A percentile compares a stretch with the other conserved stretches of the same genome.
These are phyloP conservation scores for Panaeolus papilionaceus DNA, from an alignment of 768 basidiomycete genomes.

Conservation along the genomic window DNA sequence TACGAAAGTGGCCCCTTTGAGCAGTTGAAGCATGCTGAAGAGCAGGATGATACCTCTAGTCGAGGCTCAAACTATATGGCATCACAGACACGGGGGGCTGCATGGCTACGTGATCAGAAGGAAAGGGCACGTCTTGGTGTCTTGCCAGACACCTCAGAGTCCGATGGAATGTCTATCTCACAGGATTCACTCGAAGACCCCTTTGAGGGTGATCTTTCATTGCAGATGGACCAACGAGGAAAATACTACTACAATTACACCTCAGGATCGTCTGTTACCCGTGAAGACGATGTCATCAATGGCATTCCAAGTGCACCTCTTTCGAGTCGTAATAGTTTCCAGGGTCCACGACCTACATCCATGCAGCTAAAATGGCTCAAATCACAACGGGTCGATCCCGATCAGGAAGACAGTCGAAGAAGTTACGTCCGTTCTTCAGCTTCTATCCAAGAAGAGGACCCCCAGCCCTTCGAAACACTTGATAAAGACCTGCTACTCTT, in stretches of 20 bases:
- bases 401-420: constrained; percentile 29
- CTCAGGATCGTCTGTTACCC: constrained; percentile 55
- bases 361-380: constrained; percentile 73
- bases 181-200: constrained; percentile 43
- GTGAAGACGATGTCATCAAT: constrained; percentile 36
- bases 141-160: constrained; percentile 62
- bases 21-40: constrained; percentile 58
- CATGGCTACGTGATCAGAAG: constrained; percentile 87
- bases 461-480: constrained; percentile 38
- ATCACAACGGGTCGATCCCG: constrained; percentile 51
- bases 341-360: constrained; percentile 62
- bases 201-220: constrained; percentile 65
- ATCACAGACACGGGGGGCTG: constrained; percentile 71
- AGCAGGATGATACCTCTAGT: constrained; percentile 45
- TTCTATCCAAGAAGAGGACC: constrained; percentile 31
- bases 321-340: constrained; percentile 17
- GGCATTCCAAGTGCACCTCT: constrained; percentile 25
- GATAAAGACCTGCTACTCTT: constrained; percentile 59
- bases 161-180: constrained; percentile 54
- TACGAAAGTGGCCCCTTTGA: constrained; percentile 60
- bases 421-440: constrained; percentile 33
- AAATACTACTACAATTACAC: constrained; percentile 82
- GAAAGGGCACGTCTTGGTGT: constrained; percentile 67
- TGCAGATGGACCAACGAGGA: constrained; percentile 71
- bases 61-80: constrained; percentile 50